Evolutionary conservation across 2,329 filamentous ascomycete genomes (phyloP).

Genomic region (Knoxdaviesia proteae): DNA sequence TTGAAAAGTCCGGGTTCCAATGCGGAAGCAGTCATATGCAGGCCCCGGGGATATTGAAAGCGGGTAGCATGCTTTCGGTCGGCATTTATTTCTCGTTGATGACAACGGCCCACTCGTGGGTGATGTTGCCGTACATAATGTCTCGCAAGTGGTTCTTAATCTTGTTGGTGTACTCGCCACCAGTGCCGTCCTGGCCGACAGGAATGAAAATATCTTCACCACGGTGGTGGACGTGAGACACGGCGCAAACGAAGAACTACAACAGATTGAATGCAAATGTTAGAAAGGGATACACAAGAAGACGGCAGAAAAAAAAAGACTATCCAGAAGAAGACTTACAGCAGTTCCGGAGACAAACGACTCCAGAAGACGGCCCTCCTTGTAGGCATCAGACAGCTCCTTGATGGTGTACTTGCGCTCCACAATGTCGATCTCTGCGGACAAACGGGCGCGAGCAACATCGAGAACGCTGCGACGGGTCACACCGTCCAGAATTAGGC

Average conservation of each 20-base stretch:
- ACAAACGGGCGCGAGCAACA: constrained; percentile 43
- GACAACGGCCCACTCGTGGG: constrained; percentile 50
- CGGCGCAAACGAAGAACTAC: constrained; percentile 49
- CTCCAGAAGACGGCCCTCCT: constrained; percentile 62
- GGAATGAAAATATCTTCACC: constrained; percentile 41
- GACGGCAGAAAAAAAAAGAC: constrained; percentile 1
- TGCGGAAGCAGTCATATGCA: too few species aligned
- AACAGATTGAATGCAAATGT: constrained; percentile 1
- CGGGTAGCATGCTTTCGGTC: not conserved
- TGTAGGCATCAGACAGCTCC: constrained; percentile 50
- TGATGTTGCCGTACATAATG: constrained; percentile 53
- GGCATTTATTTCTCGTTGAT: constrained; percentile 30
- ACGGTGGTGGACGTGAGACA: constrained; percentile 48
- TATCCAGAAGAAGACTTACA: constrained; percentile 24
- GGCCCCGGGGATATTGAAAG: too few species aligned
- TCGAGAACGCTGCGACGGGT: constrained; percentile 67
- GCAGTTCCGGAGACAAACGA: constrained; percentile 77
- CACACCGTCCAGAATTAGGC: constrained; percentile 72
- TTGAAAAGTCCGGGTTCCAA: too few species aligned
- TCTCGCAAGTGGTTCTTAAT: constrained; percentile 48
- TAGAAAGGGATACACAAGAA: constrained; percentile 3
- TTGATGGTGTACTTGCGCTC: constrained; percentile 69
- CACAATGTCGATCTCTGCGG: constrained; percentile 43
- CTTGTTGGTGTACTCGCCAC: constrained; percentile 33
- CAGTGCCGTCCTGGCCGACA: constrained; percentile 30